Percentiles rank a stretch among this genome's conserved stretches.
Conservation (phyloP, 257 asterid species). For the Paulownia fortunei region DNA sequence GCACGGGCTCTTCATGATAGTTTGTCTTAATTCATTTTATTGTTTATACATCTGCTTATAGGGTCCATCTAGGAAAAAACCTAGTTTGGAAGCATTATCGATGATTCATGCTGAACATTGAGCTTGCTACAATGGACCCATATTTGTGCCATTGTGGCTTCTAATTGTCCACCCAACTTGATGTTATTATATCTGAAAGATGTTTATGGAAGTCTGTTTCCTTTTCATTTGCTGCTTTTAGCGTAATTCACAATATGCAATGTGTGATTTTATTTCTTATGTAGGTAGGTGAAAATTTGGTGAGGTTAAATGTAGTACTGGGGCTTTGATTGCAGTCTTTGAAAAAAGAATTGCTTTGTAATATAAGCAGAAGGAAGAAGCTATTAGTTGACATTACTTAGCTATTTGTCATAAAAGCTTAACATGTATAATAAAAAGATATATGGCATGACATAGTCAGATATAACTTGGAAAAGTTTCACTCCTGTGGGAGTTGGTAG, state of each 20-base stretch:
- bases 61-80: not conserved
- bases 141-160: too few relatives aligned
- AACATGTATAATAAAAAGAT: not conserved
- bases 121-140: not conserved
- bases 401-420: not conserved
- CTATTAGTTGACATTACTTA: not conserved
- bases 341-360: too few relatives aligned
- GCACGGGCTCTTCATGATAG: not conserved
- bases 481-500: slow-evolving; percentile 12
- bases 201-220: not conserved
- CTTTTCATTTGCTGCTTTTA: not conserved
- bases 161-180: too few relatives aligned
- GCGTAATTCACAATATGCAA: not conserved
- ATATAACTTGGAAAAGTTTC: not conserved
- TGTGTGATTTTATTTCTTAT: not conserved
- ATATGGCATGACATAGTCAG: not conserved
- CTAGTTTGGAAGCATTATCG: not conserved
- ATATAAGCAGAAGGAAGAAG: too few relatives aligned
- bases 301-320: not conserved
- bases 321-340: not conserved
- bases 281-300: not conserved
- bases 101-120: not conserved
- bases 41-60: not conserved
- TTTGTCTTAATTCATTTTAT: not conserved
- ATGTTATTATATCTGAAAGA: not conserved